Base-by-base conservation (phyloP, 2,329 filamentous ascomycete genomes). In the Endothia cerciana region DNA sequence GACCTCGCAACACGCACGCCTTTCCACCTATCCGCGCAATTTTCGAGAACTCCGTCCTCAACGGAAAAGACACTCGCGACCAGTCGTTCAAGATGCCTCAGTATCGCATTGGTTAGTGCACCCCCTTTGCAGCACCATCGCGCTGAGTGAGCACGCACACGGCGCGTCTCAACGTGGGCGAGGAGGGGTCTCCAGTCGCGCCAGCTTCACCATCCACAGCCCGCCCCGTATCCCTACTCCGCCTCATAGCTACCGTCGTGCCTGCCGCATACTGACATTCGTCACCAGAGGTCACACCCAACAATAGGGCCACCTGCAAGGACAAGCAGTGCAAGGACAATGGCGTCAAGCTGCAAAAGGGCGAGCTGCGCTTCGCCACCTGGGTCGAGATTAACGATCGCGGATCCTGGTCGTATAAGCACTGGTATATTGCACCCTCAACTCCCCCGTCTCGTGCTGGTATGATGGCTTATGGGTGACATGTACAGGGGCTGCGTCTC, bases 401-500 rank as follows among this genome's bases (percentile, higher is more conserved):
- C 73, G 86, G 86, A 51, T 84, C 83, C 73, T 97, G 88, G 87
- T 77, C 81, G 65, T 98, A 91, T 89, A 91, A 90, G 74, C 94
- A 98, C 76, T 97, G 94, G 94, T 96, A 83, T 74, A 85, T 72
- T 53, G 15, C 17, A 11, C 13, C 8, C n/a, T 11, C n/a, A 3
- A 11, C 1, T 63, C 7, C 30, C n/a, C n/a, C n/a, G n/a, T n/a
- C n/a, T n/a, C n/a, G n/a, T n/a, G n/a, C n/a, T n/a, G n/a, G n/a
- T 38, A 38, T 47, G 4, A 22, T 49, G 11, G 15, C 36, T 33
- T 7, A 30, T 28, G 2, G 17, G 13, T 36, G 22, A 41, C 15
- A 2, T n/a, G 7, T 40, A 6, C 60, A 97, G 94, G 94, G 94
- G 94, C 38, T 98, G 94, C 72, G 87, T 94, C 43, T 97, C 93